A percentile compares a stretch with the other conserved stretches of the same genome.
Evolutionary conservation across 164 flowering plant genomes (phyloP).

Genomic region (Amborella trichopoda): DNA sequence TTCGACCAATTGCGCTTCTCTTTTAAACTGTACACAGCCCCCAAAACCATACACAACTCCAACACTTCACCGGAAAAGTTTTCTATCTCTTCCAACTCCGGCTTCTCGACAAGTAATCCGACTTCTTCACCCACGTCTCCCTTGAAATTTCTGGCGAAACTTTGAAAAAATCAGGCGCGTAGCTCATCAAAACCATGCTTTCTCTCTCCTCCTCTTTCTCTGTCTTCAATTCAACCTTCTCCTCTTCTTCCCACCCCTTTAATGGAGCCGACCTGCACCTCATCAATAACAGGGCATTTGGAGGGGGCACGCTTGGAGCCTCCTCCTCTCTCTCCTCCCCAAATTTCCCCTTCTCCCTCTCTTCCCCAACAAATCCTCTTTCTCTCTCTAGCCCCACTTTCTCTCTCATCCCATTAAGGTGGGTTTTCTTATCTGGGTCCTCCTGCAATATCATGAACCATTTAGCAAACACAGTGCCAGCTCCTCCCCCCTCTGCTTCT

Average conservation of each 20-base stretch:
- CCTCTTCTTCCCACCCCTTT: slow-evolving; percentile 31
- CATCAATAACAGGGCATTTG: slow-evolving; percentile 80
- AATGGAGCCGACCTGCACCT: slow-evolving; percentile 89
- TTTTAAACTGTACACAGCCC: no score
- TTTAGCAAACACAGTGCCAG: slow-evolving; percentile 29
- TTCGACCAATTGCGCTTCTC: no score
- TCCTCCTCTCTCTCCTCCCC: background rate
- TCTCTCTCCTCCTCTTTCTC: slow-evolving; percentile 31
- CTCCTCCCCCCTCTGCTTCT: slow-evolving; percentile 7
- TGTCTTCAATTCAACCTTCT: background rate
- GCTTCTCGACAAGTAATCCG: slow-evolving; percentile 49
- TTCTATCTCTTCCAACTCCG: slow-evolving; percentile 79
- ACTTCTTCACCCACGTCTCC: slow-evolving; percentile 75
- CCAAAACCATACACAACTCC: no score
- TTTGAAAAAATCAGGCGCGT: slow-evolving; percentile 52
- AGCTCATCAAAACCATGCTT: slow-evolving; percentile 40
- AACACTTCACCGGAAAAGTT: no score
- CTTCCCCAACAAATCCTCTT: no score
- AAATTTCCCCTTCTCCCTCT: background rate
- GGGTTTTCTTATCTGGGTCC: slow-evolving; percentile 14
- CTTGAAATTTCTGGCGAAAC: slow-evolving; percentile 64
- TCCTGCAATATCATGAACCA: slow-evolving; percentile 85
- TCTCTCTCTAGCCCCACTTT: slow-evolving; percentile 7
- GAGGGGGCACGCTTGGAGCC: slow-evolving; percentile 41
- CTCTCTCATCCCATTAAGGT: slow-evolving; percentile 3